These are phyloP conservation scores for Hibiscus trionum DNA, from an alignment of 345 rosid species.

Conservation along the genomic window DNA sequence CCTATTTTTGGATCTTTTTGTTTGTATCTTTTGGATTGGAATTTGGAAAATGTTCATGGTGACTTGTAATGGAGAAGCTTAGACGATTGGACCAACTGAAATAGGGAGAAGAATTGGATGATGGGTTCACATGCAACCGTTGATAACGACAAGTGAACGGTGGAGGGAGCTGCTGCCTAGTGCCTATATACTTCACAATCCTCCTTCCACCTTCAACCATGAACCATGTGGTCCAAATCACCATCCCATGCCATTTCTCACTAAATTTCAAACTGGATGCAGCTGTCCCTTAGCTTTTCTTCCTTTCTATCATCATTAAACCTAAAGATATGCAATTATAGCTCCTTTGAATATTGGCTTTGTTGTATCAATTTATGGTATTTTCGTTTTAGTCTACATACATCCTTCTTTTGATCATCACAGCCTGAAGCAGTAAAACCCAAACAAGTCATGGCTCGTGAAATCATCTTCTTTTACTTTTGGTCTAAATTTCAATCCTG, in stretches of 20 bases:
- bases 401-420: too few species aligned
- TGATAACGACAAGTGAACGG: constrained; percentile 1
- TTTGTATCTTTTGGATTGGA: background rate
- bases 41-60: background rate
- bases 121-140: constrained; percentile 11
- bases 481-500: background rate
- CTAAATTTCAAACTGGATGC: constrained; percentile 15
- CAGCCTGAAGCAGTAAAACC: background rate
- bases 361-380: background rate
- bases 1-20: constrained; percentile 3
- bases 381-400: background rate
- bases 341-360: background rate
- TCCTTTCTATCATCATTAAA: constrained; percentile 20
- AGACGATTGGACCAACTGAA: background rate
- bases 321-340: background rate
- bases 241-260: background rate
- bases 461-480: background rate
- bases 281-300: background rate
- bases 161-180: background rate
- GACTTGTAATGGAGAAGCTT: background rate
- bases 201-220: background rate
- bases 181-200: background rate
- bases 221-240: constrained; percentile 31
- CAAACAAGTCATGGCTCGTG: background rate
- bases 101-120: background rate